A percentile compares a stretch with the other conserved stretches of the same genome.
phyloP scores from a whole-genome alignment of 495 filamentous ascomycete species.

The Penicillium simplicissimum region DNA sequence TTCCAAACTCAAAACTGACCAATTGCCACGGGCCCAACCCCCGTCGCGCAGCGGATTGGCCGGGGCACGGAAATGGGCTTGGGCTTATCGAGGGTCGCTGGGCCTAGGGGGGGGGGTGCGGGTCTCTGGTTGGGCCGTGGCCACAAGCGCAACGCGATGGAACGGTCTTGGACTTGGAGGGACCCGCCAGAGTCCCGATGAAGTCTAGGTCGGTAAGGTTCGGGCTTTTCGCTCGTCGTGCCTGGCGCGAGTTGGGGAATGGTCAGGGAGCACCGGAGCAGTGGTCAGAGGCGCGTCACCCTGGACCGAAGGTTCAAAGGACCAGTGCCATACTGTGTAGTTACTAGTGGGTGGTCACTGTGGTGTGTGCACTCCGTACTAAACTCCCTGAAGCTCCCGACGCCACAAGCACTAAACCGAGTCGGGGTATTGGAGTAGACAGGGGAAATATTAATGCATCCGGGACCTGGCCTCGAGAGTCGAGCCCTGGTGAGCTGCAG shows the following conservation, averaged over 20 bases:
- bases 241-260: constrained; percentile 12
- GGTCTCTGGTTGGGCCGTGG: constrained; percentile 35
- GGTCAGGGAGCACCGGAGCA: no score
- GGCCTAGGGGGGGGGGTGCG: constrained; percentile 15
- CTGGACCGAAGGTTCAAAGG: no score
- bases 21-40: constrained; percentile 23
- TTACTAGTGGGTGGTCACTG: no score
- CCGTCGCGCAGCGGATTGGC: constrained; percentile 23
- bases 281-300: constrained; percentile 24
- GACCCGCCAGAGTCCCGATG: constrained; percentile 14
- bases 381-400: no score
- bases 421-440: not conserved
- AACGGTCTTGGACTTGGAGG: constrained; percentile 12
- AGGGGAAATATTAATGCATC: not conserved
- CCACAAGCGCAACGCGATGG: constrained; percentile 16
- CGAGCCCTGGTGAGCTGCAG: not conserved
- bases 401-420: not conserved
- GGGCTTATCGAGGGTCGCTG: constrained; percentile 29
- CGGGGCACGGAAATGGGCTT: constrained; percentile 21
- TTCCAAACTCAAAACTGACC: constrained; percentile 29
- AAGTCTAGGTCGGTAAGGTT: constrained; percentile 10
- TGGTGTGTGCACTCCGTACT: no score
- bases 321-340: no score
- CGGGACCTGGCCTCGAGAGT: not conserved
- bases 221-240: constrained; percentile 3